Evolutionary conservation across 768 basidiomycete genomes (phyloP), one percentile per base, ranked within the genome.

Genomic region (Exsudoporus frostii): DNA sequence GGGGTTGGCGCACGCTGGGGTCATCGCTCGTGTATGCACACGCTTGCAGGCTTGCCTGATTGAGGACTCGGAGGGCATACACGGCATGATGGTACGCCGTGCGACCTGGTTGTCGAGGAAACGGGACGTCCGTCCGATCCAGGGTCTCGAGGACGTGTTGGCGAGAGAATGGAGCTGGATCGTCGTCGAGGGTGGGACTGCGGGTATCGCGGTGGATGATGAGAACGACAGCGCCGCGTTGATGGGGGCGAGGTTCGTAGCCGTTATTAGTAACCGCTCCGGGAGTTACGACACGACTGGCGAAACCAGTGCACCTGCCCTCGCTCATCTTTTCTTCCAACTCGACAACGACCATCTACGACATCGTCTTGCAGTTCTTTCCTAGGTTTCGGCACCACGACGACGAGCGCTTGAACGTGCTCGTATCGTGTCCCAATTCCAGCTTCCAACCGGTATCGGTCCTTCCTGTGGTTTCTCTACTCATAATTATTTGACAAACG

Each of bases 401-500:
- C 54, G 37, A 50, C 51, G 51, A 50, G 43, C 50, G 49, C 44
- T 57, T 48, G 50, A 64, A 40, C 57, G 56, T 60, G 61, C 58
- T 57, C 50, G 54, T 52, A 50, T 57, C 51, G 57, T 62, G 55
- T 61, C 55, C 55, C 55, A 49, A 53, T 66, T 62, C 54, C 48
- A 55, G 32, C 51, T 48, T 43, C 44, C 50, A 61, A 48, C 63
- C 52, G 46, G 20, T 41, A 62, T 51, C 61, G 40, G 38, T 56
- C 60, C 54, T 57, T 66, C 54, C 54, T 59, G 29, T n/a, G 29
- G 50, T 53, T 45, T 52, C 56, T 53, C 41, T 14, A 43, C 48
- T 57, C 61, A 66, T 71, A 70, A 66, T 68, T 68, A 72, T 75
- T 66, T 75, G 72, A 71, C 73, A 77, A 74, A 75, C 75, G 72